Conservation (phyloP, 352 stramenopile genomes). For the Peronospora tabacina region DNA sequence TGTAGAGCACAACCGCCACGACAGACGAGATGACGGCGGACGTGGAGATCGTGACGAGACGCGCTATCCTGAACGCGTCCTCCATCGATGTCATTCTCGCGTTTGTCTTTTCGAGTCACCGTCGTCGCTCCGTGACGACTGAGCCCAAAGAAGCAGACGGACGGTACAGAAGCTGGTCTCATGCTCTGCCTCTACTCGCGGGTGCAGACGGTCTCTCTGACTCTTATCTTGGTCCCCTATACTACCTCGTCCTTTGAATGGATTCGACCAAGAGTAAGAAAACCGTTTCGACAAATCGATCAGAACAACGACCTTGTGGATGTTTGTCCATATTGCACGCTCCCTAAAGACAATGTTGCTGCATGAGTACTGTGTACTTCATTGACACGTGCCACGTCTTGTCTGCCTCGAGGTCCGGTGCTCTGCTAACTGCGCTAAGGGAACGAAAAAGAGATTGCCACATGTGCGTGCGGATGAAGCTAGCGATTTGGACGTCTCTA, state of each 20-base stretch:
- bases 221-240: not conserved
- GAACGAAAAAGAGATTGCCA: too few species aligned
- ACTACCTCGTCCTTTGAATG: not conserved
- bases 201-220: conserved; percentile 2
- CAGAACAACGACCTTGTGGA: too few species aligned
- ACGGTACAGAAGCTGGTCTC: conserved; percentile 14
- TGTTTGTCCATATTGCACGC: too few species aligned
- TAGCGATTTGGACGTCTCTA: too few species aligned
- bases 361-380: too few species aligned
- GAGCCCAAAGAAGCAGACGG: conserved; percentile 13
- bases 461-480: too few species aligned
- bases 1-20: conserved; percentile 31
- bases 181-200: conserved; percentile 21
- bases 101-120: not conserved
- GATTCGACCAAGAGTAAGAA: not conserved
- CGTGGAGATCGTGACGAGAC: conserved; percentile 36
- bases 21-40: conserved; percentile 31
- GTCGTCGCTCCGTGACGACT: not conserved
- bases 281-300: too few species aligned
- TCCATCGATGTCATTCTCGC: conserved; percentile 16
- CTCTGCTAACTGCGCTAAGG: too few species aligned
- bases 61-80: conserved; percentile 27
- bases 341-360: too few species aligned
- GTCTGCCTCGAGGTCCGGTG: too few species aligned
- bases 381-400: not conserved